Percentiles rank a stretch among this genome's conserved stretches.
phyloP scores from a whole-genome alignment of 169 alveolate species.

The Plasmodium yoelii region DNA sequence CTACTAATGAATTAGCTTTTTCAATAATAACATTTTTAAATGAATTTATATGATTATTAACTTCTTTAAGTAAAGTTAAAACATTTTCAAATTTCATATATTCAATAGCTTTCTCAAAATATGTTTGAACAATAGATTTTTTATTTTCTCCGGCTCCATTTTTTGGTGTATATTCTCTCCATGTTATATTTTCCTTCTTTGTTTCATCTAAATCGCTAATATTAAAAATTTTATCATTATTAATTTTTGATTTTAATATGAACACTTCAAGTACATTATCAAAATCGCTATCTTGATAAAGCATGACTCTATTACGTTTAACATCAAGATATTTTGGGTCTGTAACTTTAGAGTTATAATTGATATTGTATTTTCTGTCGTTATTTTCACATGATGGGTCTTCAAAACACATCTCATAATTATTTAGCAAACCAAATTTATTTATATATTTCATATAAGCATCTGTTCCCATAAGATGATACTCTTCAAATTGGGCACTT shows the following conservation, averaged over 20 bases:
- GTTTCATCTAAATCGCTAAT: constrained; percentile 19
- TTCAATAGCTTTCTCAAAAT: constrained; percentile 18
- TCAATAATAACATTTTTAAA: constrained; percentile 8
- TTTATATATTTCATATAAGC: constrained; percentile 3
- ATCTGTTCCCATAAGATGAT: constrained; percentile 10
- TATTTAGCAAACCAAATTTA: neutral
- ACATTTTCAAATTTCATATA: constrained; percentile 14
- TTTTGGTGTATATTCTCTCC: constrained; percentile 48
- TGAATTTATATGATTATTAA: neutral
- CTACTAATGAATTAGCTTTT: neutral
- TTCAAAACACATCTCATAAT: constrained; percentile 21
- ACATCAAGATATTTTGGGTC: constrained; percentile 2
- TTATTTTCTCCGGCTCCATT: neutral
- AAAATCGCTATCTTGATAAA: neutral
- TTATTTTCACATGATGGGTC: constrained; percentile 15
- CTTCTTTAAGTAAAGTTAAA: constrained; percentile 1
- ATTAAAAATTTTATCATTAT: constrained; percentile 27
- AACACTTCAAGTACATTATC: constrained; percentile 15
- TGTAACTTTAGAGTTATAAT: neutral
- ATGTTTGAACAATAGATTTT: constrained; percentile 7
- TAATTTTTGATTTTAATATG: constrained; percentile 12
- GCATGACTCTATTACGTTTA: neutral
- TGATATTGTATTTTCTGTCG: constrained; percentile 2
- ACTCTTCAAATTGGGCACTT: neutral
- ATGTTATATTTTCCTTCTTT: constrained; percentile 8